Evolutionary conservation across 2,329 filamentous ascomycete genomes (phyloP).

Genomic region (Fragosphaeria purpurea): DNA sequence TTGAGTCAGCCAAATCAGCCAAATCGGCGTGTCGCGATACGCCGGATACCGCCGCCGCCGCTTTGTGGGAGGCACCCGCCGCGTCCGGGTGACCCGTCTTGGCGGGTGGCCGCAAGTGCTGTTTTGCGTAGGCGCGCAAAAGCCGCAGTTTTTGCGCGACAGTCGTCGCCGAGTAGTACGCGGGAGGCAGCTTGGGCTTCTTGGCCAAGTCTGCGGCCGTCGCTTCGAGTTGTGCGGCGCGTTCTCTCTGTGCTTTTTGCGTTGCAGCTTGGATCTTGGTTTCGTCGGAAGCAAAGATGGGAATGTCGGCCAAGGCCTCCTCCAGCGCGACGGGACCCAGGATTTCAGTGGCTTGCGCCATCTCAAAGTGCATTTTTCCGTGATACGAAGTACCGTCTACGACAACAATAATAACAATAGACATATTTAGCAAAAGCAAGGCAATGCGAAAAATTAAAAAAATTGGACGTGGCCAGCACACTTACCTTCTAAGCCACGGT

Average conservation of each 20-base stretch:
- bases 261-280: conserved; percentile 32
- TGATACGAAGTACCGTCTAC: conserved; percentile 41
- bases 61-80: not conserved
- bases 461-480: not conserved
- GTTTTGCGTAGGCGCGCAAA: conserved; percentile 29
- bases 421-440: too few species aligned
- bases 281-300: conserved; percentile 47
- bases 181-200: conserved; percentile 25
- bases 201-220: conserved; percentile 27
- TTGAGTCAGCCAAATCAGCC: conserved; percentile 9
- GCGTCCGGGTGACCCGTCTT: not conserved
- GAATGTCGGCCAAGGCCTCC: conserved; percentile 40
- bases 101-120: conserved; percentile 9
- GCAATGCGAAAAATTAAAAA: not conserved
- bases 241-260: conserved; percentile 26
- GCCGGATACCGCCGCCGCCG: not conserved
- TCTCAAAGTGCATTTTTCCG: conserved; percentile 48
- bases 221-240: conserved; percentile 19
- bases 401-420: not conserved
- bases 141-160: conserved; percentile 40
- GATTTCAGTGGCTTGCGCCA: conserved; percentile 40
- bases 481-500: conserved; percentile 45
- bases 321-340: conserved; percentile 46
- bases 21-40: not conserved
- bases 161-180: conserved; percentile 31